Evolutionary conservation across 2,329 filamentous ascomycete genomes (phyloP).

Genomic region (Calonectria henricotiae): DNA sequence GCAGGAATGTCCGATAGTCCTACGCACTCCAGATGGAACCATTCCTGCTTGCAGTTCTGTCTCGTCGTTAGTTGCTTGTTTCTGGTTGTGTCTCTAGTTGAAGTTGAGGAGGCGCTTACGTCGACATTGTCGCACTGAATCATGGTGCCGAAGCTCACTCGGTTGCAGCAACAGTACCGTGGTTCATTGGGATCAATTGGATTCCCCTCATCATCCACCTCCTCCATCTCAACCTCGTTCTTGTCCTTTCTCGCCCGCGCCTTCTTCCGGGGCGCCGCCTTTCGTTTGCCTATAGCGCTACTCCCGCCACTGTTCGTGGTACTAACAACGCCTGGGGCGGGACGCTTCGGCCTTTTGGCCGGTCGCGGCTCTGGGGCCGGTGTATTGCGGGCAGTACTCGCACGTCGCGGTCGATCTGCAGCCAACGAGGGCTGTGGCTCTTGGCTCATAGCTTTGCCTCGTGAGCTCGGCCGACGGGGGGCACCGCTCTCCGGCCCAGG

Average conservation of each 20-base stretch:
- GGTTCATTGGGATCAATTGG: slow-evolving; percentile 83
- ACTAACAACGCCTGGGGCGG: slow-evolving; percentile 81
- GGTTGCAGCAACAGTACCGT: slow-evolving; percentile 83
- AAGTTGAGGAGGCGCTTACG: slow-evolving; percentile 66
- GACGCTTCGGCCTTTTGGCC: slow-evolving; percentile 76
- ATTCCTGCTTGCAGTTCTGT: slow-evolving; percentile 83
- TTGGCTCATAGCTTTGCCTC: slow-evolving; percentile 69
- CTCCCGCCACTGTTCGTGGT: slow-evolving; percentile 74
- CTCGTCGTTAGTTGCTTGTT: slow-evolving; percentile 42
- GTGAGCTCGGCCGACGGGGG: slow-evolving; percentile 66
- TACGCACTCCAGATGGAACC: slow-evolving; percentile 89
- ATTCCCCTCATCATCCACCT: slow-evolving; percentile 79
- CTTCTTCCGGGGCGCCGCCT: slow-evolving; percentile 79
- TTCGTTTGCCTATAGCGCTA: slow-evolving; percentile 81
- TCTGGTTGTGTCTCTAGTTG: slow-evolving; percentile 27
- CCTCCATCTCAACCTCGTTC: slow-evolving; percentile 67
- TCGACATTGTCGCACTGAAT: slow-evolving; percentile 86
- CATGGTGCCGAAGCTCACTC: slow-evolving; percentile 88
- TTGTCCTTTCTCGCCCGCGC: slow-evolving; percentile 67
- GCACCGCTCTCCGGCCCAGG: slow-evolving; percentile 56
- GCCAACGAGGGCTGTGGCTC: slow-evolving; percentile 68
- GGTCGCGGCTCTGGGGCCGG: slow-evolving; percentile 68
- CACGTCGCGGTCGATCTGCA: slow-evolving; percentile 69
- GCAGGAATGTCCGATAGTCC: slow-evolving; percentile 78
- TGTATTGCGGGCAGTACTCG: slow-evolving; percentile 73